Base-by-base conservation (phyloP, 1,139 yeast genomes). In the Pichiaceae sp. region DNA sequence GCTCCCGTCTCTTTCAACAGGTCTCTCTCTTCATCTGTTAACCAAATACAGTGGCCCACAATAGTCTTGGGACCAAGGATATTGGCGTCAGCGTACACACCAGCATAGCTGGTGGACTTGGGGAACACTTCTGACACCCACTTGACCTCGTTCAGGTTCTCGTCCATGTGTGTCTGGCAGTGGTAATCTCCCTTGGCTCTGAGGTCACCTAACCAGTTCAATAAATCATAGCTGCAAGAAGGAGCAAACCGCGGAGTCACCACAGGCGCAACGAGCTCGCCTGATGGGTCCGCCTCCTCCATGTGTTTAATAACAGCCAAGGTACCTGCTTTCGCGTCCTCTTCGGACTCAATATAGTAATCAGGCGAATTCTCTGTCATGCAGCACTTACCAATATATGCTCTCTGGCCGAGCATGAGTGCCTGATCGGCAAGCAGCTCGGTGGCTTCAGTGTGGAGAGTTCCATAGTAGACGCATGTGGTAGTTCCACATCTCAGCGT, bases 191-290 rank as follows among this genome's bases (percentile, higher is more conserved):
- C 53, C 43, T 57, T 47, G 17, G 51, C 48, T 19, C 91, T 70
- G 35, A 82, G 56, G 4, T 67, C 57, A 2, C 95, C 95, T 42
- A 89, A 66, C 65, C 75, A 68, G 17, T 54, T 54, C 62, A 91
- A 62, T 35, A 86, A 62, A 36, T 72, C 68, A 24, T 72, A 62
- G 1, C 87, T 66, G 53, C 97, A 91, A 16, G 86, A 75, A 1
- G 96, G 96, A 0, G 97, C 98, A 64, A 91, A 91, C 42, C 98
- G 64, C 4, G 98, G 98, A 0, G 98, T 91, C 5, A 91, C 52
- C 19, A 89, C 77, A 0, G 97, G 95, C 33, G 84, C 66, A 12
- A 56, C 43, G 4, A 60, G 38, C 32, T 70, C 72, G 15, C 64
- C 59, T 1, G 49, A 46, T 0, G 87, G 80, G 44, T 80, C 81